A percentile compares a stretch with the other conserved stretches of the same genome.
Evolutionary conservation across 768 basidiomycete species (phyloP).

Genomic region (Cyclocybe aegerita): DNA sequence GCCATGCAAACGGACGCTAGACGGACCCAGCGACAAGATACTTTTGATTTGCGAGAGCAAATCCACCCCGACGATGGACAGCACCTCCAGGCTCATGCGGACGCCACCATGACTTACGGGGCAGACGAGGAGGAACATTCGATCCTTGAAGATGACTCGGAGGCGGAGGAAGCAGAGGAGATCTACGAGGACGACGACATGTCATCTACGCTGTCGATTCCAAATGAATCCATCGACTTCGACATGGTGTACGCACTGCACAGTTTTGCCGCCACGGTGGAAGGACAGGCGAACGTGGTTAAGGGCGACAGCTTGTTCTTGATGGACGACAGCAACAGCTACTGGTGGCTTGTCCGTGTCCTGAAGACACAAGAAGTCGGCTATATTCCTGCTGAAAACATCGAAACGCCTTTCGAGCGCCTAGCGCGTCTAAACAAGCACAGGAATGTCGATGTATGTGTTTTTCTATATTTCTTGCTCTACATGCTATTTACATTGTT

Average conservation of each 20-base stretch:
- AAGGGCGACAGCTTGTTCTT: conserved; percentile 96
- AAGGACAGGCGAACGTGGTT: conserved; percentile 97
- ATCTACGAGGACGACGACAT: conserved; percentile 76
- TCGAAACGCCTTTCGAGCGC: conserved; percentile 97
- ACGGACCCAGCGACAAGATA: conserved; percentile 44
- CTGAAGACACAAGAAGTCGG: conserved; percentile 98
- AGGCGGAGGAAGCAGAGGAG: conserved; percentile 72
- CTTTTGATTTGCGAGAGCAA: conserved; percentile 71
- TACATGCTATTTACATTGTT: conserved; percentile 1
- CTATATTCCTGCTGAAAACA: conserved; percentile 99
- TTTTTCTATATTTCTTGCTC: not conserved
- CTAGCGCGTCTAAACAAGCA: conserved; percentile 96
- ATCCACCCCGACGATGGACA: conserved; percentile 49
- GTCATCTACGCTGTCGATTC: conserved; percentile 82
- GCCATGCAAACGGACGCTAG: conserved; percentile 28
- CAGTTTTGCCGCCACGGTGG: conserved; percentile 96
- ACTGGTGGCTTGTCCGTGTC: conserved; percentile 99
- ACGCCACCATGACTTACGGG: conserved; percentile 42
- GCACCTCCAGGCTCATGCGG: conserved; percentile 41
- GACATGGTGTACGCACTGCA: conserved; percentile 92
- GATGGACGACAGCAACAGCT: conserved; percentile 98
- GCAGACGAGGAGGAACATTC: conserved; percentile 76
- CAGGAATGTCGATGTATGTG: conserved; percentile 90
- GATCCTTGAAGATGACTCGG: conserved; percentile 83
- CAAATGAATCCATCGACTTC: conserved; percentile 92